Percentiles rank a stretch among this genome's conserved stretches.
Evolutionary conservation across 2,329 filamentous ascomycete genomes (phyloP).

Genomic region (Metarhizium anisopliae): DNA sequence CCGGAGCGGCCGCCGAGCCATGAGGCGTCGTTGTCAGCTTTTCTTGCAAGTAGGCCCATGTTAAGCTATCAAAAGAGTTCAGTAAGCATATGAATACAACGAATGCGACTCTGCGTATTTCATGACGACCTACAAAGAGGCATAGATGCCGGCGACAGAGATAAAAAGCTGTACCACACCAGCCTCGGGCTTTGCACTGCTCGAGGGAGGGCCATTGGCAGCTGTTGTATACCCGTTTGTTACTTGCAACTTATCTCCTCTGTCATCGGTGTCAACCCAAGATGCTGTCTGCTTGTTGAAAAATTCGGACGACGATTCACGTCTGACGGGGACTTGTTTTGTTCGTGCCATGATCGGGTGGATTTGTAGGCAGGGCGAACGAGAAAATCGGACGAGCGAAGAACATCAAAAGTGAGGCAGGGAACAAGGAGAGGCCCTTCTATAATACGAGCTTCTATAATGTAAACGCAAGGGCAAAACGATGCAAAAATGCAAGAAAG

Average conservation of each 20-base stretch:
- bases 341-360: slow-evolving; percentile 53
- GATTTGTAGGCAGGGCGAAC: not conserved
- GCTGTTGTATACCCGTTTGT: not conserved
- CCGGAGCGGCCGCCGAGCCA: slow-evolving; percentile 50
- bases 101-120: not conserved
- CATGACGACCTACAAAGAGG: slow-evolving; percentile 66
- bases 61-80: slow-evolving; percentile 50
- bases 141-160: slow-evolving; percentile 92
- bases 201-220: not conserved
- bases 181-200: slow-evolving; percentile 33
- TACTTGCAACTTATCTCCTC: slow-evolving; percentile 12
- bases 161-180: slow-evolving; percentile 70
- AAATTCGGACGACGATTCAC: slow-evolving; percentile 59
- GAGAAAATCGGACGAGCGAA: not conserved
- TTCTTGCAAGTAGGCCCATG: slow-evolving; percentile 95
- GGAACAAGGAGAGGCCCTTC: not conserved
- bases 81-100: not conserved
- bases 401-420: not conserved
- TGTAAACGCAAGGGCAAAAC: not conserved
- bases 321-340: slow-evolving; percentile 60
- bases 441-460: not conserved
- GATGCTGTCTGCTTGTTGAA: slow-evolving; percentile 38
- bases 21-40: slow-evolving; percentile 92
- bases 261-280: slow-evolving; percentile 24
- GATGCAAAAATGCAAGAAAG: not conserved